Conservation (phyloP, 768 basidiomycete species). For the Boletus rubroflammeus region DNA sequence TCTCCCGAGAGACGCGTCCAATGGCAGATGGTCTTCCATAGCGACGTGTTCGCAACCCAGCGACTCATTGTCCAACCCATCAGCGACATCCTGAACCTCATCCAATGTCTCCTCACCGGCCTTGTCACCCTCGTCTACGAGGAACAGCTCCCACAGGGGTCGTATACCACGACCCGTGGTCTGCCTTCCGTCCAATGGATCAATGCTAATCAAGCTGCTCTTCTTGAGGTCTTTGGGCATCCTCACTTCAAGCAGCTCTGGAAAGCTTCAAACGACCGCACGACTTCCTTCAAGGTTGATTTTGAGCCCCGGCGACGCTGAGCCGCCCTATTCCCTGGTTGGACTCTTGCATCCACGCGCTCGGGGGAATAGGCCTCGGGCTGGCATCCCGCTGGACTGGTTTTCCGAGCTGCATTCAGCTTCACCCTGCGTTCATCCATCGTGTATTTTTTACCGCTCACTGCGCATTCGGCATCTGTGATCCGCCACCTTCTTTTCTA, state of each 20-base stretch:
- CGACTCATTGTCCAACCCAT: slow-evolving; percentile 66
- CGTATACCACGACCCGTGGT: slow-evolving; percentile 72
- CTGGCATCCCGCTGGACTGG: slow-evolving; percentile 15
- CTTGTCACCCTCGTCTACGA: slow-evolving; percentile 70
- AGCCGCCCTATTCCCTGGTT: slow-evolving; percentile 17
- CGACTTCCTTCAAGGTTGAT: slow-evolving; percentile 72
- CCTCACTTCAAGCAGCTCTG: slow-evolving; percentile 69
- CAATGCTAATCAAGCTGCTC: slow-evolving; percentile 58
- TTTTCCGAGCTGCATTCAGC: slow-evolving; percentile 2
- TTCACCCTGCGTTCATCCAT: slow-evolving; percentile 9
- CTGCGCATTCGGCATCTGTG: slow-evolving; percentile 24
- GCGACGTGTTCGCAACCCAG: slow-evolving; percentile 68
- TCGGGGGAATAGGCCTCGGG: slow-evolving; percentile 8
- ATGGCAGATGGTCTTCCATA: slow-evolving; percentile 89
- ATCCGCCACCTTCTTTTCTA: slow-evolving; percentile 24
- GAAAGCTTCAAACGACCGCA: slow-evolving; percentile 67
- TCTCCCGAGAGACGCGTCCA: slow-evolving; percentile 79
- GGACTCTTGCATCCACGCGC: slow-evolving; percentile 4
- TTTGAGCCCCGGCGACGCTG: slow-evolving; percentile 43
- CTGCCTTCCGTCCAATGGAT: slow-evolving; percentile 79
- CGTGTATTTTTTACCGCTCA: slow-evolving; percentile 15
- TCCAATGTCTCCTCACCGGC: slow-evolving; percentile 73
- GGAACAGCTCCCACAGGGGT: slow-evolving; percentile 65
- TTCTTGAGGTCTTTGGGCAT: slow-evolving; percentile 71
- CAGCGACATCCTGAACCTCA: slow-evolving; percentile 62